Percentiles rank a stretch among this genome's conserved stretches.
Conservation (phyloP, 2,329 filamentous ascomycete genomes). For the Colletotrichum sp. region DNA sequence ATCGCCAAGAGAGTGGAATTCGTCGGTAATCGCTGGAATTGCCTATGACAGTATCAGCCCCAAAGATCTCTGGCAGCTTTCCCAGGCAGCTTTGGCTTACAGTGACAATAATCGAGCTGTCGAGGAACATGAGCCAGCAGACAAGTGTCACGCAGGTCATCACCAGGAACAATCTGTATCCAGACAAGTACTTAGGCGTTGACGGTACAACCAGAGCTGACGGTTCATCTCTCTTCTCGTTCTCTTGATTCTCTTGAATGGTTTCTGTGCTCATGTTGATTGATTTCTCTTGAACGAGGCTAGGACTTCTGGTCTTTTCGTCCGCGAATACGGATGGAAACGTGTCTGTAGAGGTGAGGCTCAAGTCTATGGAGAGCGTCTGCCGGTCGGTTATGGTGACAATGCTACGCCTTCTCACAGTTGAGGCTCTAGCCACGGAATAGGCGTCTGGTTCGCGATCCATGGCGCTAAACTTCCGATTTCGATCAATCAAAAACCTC, state of each 20-base stretch:
- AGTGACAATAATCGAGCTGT: constrained; percentile 40
- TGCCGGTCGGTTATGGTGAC: neutral
- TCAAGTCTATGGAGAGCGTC: neutral
- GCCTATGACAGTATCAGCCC: constrained; percentile 19
- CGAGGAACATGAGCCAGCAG: constrained; percentile 27
- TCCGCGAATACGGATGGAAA: neutral
- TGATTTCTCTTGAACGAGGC: neutral
- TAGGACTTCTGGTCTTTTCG: neutral
- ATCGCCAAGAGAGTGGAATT: constrained; percentile 42
- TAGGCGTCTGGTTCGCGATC: neutral
- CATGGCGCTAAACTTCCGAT: neutral
- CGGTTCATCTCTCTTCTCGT: neutral
- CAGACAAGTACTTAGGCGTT: neutral
- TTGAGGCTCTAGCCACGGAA: neutral
- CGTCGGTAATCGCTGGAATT: constrained; percentile 37
- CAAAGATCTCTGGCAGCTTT: neutral
- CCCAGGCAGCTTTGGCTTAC: constrained; percentile 23
- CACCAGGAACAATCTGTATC: constrained; percentile 25
- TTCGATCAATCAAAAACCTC: neutral
- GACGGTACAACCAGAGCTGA: neutral
- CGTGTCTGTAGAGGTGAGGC: constrained; percentile 1
- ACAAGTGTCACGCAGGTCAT: constrained; percentile 21
- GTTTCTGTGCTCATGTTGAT: neutral
- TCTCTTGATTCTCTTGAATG: neutral
- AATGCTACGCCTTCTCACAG: neutral